Percentiles rank a stretch among this genome's conserved stretches.
Evolutionary conservation across 2,329 filamentous ascomycete genomes (phyloP).

Genomic region (Fusarium burgessii): DNA sequence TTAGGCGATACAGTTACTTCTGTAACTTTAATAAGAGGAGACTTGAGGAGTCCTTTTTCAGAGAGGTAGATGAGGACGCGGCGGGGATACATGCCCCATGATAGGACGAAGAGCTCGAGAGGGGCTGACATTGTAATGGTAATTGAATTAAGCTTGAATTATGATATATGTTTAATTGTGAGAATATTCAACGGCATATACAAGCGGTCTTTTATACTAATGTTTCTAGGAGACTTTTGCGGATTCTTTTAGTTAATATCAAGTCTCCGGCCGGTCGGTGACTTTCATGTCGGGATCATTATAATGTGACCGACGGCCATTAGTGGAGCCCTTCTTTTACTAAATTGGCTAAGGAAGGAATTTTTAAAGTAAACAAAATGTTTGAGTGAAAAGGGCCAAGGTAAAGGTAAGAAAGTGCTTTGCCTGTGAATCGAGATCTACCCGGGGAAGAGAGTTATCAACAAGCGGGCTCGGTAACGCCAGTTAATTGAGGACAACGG

Average conservation of each 20-base stretch:
- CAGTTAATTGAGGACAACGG: too few relatives aligned
- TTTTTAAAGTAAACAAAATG: too few relatives aligned
- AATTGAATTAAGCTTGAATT: fast-evolving
- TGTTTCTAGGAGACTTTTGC: not conserved
- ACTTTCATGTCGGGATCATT: not conserved
- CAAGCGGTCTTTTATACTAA: not conserved
- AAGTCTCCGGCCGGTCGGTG: slow-evolving; percentile 8
- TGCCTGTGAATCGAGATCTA: too few relatives aligned
- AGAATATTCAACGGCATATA: too few relatives aligned
- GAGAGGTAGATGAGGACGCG: slow-evolving; percentile 27
- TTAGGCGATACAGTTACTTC: not conserved
- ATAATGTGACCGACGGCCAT: not conserved
- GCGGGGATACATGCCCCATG: slow-evolving; percentile 32
- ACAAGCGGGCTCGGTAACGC: too few relatives aligned
- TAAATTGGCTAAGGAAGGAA: too few relatives aligned
- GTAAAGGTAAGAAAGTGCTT: not conserved
- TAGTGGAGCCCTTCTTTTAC: not conserved
- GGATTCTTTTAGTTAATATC: not conserved
- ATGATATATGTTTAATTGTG: not conserved
- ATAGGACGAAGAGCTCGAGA: slow-evolving; percentile 28
- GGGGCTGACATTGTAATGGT: slow-evolving; percentile 6
- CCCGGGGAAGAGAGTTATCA: too few relatives aligned
- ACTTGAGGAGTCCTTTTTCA: slow-evolving; percentile 16
- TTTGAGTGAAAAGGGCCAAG: fast-evolving
- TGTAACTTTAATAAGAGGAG: slow-evolving; percentile 17